Conservation (phyloP, 106 monocot species). For the Dioscorea alata region DNA sequence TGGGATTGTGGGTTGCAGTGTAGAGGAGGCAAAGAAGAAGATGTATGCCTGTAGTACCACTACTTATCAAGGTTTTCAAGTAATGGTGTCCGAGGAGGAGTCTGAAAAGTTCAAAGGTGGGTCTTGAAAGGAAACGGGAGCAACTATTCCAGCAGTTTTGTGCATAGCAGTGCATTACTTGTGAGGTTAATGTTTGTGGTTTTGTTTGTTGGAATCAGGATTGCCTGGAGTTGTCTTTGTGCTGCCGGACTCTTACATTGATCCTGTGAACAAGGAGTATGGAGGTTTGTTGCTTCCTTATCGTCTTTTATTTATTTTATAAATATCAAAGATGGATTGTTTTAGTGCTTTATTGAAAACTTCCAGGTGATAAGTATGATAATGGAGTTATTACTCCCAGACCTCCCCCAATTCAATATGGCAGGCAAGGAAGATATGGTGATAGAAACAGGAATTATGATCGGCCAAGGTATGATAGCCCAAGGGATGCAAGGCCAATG, state of each 20-base stretch:
- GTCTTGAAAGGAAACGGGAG: not conserved
- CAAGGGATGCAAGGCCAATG: slow-evolving; percentile 20
- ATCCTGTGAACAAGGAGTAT: slow-evolving; percentile 95
- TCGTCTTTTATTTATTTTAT: not conserved
- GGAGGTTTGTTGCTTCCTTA: slow-evolving; percentile 53
- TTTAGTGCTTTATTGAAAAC: not conserved
- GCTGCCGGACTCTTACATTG: slow-evolving; percentile 93
- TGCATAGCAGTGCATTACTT: not conserved
- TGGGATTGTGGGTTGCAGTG: slow-evolving; percentile 24
- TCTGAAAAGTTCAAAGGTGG: slow-evolving; percentile 87
- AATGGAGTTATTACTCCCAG: slow-evolving; percentile 91
- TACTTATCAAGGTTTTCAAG: slow-evolving; percentile 88
- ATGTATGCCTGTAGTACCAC: slow-evolving; percentile 98
- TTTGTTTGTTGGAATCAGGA: slow-evolving; percentile 33
- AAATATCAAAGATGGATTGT: not conserved
- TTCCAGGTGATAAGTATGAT: slow-evolving; percentile 91
- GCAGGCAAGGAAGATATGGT: slow-evolving; percentile 51
- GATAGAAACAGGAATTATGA: slow-evolving; percentile 59
- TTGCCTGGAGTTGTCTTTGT: slow-evolving; percentile 95
- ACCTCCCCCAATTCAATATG: slow-evolving; percentile 83
- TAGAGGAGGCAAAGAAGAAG: slow-evolving; percentile 92
- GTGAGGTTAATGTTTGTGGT: not conserved
- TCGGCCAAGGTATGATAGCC: slow-evolving; percentile 46
- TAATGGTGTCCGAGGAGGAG: slow-evolving; percentile 67
- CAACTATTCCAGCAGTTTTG: too few species aligned